These are phyloP conservation scores for Tephrocybe sp. DNA, from an alignment of 768 basidiomycete genomes.

Conservation along the genomic window DNA sequence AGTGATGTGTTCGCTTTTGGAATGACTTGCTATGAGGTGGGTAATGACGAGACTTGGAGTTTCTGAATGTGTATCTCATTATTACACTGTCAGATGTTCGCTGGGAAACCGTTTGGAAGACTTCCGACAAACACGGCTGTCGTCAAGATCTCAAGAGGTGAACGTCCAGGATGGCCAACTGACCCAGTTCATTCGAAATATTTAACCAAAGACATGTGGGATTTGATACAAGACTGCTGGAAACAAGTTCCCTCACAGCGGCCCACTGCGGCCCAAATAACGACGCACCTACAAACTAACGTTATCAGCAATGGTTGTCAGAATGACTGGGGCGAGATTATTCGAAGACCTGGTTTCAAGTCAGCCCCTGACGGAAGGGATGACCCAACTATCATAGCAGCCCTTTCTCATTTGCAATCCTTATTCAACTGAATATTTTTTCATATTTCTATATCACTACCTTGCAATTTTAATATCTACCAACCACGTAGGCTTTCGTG, in stretches of 20 bases:
- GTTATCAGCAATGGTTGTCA: not conserved
- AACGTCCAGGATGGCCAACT: not conserved
- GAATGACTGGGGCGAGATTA: not conserved
- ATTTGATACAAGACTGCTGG: constrained; percentile 4
- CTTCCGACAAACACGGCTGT: no score
- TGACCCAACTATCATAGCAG: not conserved
- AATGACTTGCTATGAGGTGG: constrained; percentile 4
- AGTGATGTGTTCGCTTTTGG: constrained; percentile 14
- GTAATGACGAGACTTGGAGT: not conserved
- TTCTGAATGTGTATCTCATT: not conserved
- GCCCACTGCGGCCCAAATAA: not conserved
- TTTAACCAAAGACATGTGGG: not conserved
- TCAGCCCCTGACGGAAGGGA: not conserved
- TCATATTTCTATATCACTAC: no score
- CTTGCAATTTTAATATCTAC: no score
- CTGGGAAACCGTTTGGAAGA: not conserved
- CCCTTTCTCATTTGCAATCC: not conserved
- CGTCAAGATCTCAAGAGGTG: not conserved
- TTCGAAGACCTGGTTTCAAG: not conserved
- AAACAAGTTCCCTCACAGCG: not conserved
- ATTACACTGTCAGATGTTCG: not conserved
- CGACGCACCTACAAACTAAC: not conserved
- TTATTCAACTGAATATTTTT: no score
- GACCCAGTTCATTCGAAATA: not conserved
- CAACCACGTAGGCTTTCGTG: no score